These are phyloP conservation scores for Penicillium sp. DNA, from an alignment of 2,329 filamentous ascomycete species.

Conservation along the genomic window DNA sequence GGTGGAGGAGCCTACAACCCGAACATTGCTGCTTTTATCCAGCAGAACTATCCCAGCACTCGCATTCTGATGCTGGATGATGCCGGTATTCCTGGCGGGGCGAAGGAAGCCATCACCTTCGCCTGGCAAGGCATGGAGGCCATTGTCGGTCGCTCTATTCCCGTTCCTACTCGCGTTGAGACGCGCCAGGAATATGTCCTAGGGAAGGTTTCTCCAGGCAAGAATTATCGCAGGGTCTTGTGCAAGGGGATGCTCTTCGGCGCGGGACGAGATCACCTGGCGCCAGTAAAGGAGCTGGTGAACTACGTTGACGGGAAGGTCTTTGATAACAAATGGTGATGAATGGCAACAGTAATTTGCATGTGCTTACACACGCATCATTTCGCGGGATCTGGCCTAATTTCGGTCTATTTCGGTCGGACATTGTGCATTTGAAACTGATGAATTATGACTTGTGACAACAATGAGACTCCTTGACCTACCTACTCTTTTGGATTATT, in stretches of 20 bases:
- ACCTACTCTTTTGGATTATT: too few species aligned
- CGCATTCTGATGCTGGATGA: conserved; percentile 57
- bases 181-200: conserved; percentile 52
- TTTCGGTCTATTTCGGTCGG: too few species aligned
- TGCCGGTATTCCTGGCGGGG: conserved; percentile 55
- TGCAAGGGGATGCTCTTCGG: conserved; percentile 54
- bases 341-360: background rate
- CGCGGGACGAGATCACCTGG: conserved; percentile 42
- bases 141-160: conserved; percentile 54
- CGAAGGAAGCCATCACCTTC: conserved; percentile 60
- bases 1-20: conserved; percentile 58
- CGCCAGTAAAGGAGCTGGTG: conserved; percentile 51
- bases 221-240: conserved; percentile 56
- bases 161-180: conserved; percentile 55
- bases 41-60: conserved; percentile 48
- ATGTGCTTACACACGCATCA: background rate
- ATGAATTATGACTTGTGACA: too few species aligned
- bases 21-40: conserved; percentile 56
- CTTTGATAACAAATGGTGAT: conserved; percentile 50
- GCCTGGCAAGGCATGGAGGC: conserved; percentile 62
- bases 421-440: too few species aligned
- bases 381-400: too few species aligned
- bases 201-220: conserved; percentile 55
- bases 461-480: too few species aligned
- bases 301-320: conserved; percentile 51